Conservation (phyloP, 331 rosid genomes). For the Dryas integrifolia region DNA sequence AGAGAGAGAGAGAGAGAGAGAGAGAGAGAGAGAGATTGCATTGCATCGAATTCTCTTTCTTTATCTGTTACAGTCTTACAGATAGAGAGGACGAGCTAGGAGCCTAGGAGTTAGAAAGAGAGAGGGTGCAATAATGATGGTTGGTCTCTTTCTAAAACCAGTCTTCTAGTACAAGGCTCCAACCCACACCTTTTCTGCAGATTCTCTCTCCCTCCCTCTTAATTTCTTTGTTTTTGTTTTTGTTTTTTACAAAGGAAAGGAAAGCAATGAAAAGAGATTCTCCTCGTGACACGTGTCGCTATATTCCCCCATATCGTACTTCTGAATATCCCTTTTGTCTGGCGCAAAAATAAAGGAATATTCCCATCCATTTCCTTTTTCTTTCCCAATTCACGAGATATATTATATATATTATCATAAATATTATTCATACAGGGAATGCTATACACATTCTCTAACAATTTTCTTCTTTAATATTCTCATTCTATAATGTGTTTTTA, state of each 20-base stretch:
- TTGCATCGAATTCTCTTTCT: conserved; percentile 67
- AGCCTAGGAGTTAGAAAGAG: conserved; percentile 10
- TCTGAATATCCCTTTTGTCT: conserved; percentile 82
- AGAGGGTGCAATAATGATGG: conserved; percentile 44
- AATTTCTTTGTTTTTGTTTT: conserved; percentile 11
- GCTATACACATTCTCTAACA: too few relatives aligned
- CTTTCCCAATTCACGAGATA: conserved; percentile 11
- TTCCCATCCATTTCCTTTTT: conserved; percentile 27
- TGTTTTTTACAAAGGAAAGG: conserved; percentile 1
- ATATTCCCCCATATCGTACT: conserved; percentile 57
- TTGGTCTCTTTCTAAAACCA: conserved; percentile 66
- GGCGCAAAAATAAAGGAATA: conserved; percentile 46
- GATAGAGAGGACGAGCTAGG: conserved; percentile 5
- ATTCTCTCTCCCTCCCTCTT: conserved; percentile 37
- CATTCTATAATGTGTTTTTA: too few relatives aligned
- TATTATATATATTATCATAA: too few relatives aligned
- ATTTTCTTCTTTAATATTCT: too few relatives aligned
- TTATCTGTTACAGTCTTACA: neutral
- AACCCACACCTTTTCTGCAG: conserved; percentile 47
- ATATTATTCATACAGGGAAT: too few relatives aligned
- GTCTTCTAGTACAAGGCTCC: conserved; percentile 52
- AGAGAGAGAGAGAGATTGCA: neutral
- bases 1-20: neutral
- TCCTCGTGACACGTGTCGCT: conserved; percentile 50
- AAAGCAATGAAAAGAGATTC: conserved; percentile 33